phyloP scores from a whole-genome alignment of 2,329 filamentous ascomycete species.

The Nigrospora sphaerica region DNA sequence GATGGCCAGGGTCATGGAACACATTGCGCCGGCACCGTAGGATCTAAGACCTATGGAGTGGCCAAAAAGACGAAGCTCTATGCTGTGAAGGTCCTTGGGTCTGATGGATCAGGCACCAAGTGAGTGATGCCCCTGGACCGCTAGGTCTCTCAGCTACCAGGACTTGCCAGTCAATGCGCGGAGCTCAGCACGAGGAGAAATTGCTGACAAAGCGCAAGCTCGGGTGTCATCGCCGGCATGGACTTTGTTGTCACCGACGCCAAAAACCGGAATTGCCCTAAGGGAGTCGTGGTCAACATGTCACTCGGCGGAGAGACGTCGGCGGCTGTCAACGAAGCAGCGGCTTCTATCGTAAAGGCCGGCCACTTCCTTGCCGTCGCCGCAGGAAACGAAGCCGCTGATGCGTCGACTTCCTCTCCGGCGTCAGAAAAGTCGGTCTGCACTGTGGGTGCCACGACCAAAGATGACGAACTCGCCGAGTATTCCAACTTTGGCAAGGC shows the following conservation, averaged over 20 bases:
- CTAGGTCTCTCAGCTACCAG: not conserved
- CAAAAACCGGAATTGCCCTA: constrained; percentile 25
- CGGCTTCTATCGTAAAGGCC: constrained; percentile 33
- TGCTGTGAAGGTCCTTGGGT: constrained; percentile 38
- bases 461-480: constrained; percentile 14
- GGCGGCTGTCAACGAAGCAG: constrained; percentile 41
- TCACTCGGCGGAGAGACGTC: constrained; percentile 45
- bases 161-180: not conserved
- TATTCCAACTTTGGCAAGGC: constrained; percentile 37
- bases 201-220: constrained; percentile 35
- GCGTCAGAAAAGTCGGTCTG: constrained; percentile 41
- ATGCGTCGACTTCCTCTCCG: constrained; percentile 38
- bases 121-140: constrained; percentile 18
- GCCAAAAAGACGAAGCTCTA: constrained; percentile 33
- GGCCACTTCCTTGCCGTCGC: constrained; percentile 49
- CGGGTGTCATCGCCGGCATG: constrained; percentile 35
- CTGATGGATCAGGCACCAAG: constrained; percentile 28
- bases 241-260: constrained; percentile 32
- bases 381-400: constrained; percentile 41
- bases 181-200: constrained; percentile 30
- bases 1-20: constrained; percentile 37
- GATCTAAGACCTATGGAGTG: constrained; percentile 35
- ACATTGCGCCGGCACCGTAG: constrained; percentile 37
- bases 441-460: constrained; percentile 41
- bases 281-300: constrained; percentile 47